A percentile compares a stretch with the other conserved stretches of the same genome.
Conservation (phyloP, 73 alveolate species). For the Paramecium bursaria region DNA sequence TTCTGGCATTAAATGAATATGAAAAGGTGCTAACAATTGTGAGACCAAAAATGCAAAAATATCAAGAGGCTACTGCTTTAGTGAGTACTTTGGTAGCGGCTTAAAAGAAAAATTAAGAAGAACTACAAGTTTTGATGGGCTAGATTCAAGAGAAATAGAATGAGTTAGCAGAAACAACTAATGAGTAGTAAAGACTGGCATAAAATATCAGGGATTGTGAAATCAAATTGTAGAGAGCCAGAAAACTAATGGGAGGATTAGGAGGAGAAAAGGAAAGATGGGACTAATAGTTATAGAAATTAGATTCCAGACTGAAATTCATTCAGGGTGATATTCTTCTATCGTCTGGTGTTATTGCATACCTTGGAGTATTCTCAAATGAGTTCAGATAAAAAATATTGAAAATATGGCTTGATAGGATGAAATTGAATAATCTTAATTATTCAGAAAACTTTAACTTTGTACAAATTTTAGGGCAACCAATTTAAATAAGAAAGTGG, state of each 20-base stretch:
- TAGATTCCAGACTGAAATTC: constrained; percentile 81
- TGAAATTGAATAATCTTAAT: constrained; percentile 73
- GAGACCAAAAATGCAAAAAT: constrained; percentile 77
- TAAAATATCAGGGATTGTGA: constrained; percentile 80
- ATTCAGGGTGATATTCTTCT: constrained; percentile 94
- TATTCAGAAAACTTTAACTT: constrained; percentile 81
- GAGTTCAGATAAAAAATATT: constrained; percentile 85
- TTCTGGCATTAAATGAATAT: constrained; percentile 79
- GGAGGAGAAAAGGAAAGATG: constrained; percentile 97
- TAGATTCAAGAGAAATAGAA: constrained; percentile 75
- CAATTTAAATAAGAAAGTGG: constrained; percentile 94
- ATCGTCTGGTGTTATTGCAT: constrained; percentile 95
- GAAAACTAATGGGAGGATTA: constrained; percentile 88
- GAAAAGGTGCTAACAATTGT: constrained; percentile 79
- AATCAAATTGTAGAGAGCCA: constrained; percentile 91
- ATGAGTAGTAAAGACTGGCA: constrained; percentile 58
- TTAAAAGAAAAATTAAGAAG: constrained; percentile 81
- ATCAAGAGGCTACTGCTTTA: constrained; percentile 81
- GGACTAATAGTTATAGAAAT: constrained; percentile 78
- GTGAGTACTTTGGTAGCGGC: constrained; percentile 80
- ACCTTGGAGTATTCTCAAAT: constrained; percentile 95
- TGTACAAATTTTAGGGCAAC: constrained; percentile 88
- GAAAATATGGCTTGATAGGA: constrained; percentile 85
- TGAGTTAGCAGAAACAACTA: constrained; percentile 73
- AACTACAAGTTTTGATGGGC: constrained; percentile 57